Evolutionary conservation across 768 basidiomycete genomes (phyloP), one percentile per base, ranked within the genome.

Genomic region (Xerocomellus intermedius): DNA sequence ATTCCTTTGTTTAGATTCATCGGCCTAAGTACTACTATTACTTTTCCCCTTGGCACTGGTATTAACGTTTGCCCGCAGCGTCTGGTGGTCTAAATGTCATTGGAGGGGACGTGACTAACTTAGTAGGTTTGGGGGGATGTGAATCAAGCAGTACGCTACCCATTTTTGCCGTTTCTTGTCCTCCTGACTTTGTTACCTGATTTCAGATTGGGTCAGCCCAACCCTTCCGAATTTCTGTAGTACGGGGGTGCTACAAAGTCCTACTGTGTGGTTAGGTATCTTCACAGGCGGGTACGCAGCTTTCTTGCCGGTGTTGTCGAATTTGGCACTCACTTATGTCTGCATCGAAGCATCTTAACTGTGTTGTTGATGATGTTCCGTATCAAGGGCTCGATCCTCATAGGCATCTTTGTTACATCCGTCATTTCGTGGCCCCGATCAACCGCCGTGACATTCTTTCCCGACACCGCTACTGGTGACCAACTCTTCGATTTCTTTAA

Each of bases 351-450:
- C 5, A 79, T 94, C 58, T 66, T 93, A 49, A 93, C 91, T 3
- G 77, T 89, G 4, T 74, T 92, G 49, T 70, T 94, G 54, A 87
- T 94, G 85, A 78, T 93, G 62, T 94, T 91, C 72, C 87, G 89
- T 49, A 76, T 94, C 65, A 87, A 86, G 55, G 92, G 90, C 32
- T 87, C 89, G 10, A 88, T 91, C 68, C 83, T 88, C 44, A 84
- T 86, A 54, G 91, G 91, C 43, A 92, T 94, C 64, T 78, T 92
- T 75, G 72, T 93, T 55, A 87, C 86, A n/a, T 84, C 90, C 22
- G 79, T 93, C 70, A 83, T 92, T 62, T 92, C 89, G 0, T 94
- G 92, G 92, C 90, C 91, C 0, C 84, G 92, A n/a, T 78, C 82
- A 0, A 91, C 91, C 0, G 33, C 82, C 8, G 85, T 94, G 63